Base-by-base conservation (phyloP, 139 green algal genomes). In the Chlorella sorokiniana region DNA sequence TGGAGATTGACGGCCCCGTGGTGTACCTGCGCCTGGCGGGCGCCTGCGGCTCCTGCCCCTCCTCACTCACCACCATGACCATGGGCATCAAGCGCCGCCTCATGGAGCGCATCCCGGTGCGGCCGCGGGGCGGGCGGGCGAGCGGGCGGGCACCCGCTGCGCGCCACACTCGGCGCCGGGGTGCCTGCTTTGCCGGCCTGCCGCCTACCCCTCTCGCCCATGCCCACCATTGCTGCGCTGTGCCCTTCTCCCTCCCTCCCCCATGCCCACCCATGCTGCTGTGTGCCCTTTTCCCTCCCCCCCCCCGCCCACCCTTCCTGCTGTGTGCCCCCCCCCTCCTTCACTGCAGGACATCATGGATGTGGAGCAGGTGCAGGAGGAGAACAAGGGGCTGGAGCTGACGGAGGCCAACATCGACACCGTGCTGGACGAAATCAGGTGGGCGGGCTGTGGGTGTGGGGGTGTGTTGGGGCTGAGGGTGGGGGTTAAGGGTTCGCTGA, bases 81-180 rank as follows among this genome's bases (percentile, higher is more conserved):
- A 99, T 99, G 95, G 97, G 97, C 81, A 99, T 99, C 86, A 94
- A 99, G 87, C 87, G 95, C 6, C 84, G 95, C 11, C 87, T 99
- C 6, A 97, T 97, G 91, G 97, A 99, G 87, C 90, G 86, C 33
- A 99, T 99, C 62, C 96, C 96, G 31, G 93, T 95, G 77, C 76
- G 90, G 33, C 23, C 37, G 14, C 33, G 16, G 44, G 2, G 1
- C 29, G 14, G 11, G n/a, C n/a, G n/a, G n/a, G n/a, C n/a, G n/a
- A n/a, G n/a, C n/a, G n/a, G n/a, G n/a, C n/a, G n/a, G n/a, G n/a
- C n/a, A n/a, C n/a, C n/a, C n/a, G n/a, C n/a, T n/a, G n/a, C n/a
- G n/a, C n/a, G n/a, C n/a, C n/a, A n/a, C n/a, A n/a, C n/a, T n/a
- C n/a, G n/a, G n/a, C n/a, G n/a, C n/a, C n/a, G n/a, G n/a, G n/a